Conservation (phyloP, 2,329 filamentous ascomycete species). For the Pseudopithomyces chartarum region DNA sequence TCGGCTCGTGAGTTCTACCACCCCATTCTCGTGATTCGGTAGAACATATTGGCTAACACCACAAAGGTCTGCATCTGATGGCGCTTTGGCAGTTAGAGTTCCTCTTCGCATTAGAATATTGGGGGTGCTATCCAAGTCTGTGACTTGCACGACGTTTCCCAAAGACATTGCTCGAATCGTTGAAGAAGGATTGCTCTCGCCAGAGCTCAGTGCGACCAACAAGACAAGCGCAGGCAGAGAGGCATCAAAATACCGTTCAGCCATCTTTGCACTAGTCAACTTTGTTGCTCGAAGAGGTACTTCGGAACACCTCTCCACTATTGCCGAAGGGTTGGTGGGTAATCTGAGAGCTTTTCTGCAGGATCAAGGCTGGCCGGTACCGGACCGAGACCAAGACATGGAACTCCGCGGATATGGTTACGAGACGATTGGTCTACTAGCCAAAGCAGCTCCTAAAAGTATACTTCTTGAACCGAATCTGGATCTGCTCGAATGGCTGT, state of each 20-base stretch:
- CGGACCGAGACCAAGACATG: slow-evolving; percentile 60
- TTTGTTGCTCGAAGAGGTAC: slow-evolving; percentile 81
- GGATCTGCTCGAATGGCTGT: slow-evolving; percentile 75
- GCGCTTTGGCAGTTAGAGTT: slow-evolving; percentile 57
- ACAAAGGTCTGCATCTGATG: slow-evolving; percentile 43
- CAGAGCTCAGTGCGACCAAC: slow-evolving; percentile 35
- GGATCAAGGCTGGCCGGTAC: slow-evolving; percentile 80
- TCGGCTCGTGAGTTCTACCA: slow-evolving; percentile 49
- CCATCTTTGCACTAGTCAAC: slow-evolving; percentile 83
- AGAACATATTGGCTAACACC: neutral
- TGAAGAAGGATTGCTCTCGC: slow-evolving; percentile 63
- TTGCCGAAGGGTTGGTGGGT: slow-evolving; percentile 71
- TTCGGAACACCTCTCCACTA: slow-evolving; percentile 61
- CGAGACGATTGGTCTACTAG: slow-evolving; percentile 85
- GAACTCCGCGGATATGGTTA: slow-evolving; percentile 80
- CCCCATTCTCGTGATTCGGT: neutral
- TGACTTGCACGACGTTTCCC: slow-evolving; percentile 71
- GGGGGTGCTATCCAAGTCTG: slow-evolving; percentile 75
- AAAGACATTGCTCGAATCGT: slow-evolving; percentile 72
- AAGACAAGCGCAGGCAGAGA: slow-evolving; percentile 67
- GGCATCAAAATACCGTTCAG: slow-evolving; percentile 76
- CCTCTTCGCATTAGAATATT: slow-evolving; percentile 80
- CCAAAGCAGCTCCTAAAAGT: slow-evolving; percentile 66
- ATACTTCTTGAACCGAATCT: slow-evolving; percentile 57
- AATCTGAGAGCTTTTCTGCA: slow-evolving; percentile 76